Evolutionary conservation across 2,329 filamentous ascomycete species (phyloP).

Genomic region (Ascochyta clinopodiicola): DNA sequence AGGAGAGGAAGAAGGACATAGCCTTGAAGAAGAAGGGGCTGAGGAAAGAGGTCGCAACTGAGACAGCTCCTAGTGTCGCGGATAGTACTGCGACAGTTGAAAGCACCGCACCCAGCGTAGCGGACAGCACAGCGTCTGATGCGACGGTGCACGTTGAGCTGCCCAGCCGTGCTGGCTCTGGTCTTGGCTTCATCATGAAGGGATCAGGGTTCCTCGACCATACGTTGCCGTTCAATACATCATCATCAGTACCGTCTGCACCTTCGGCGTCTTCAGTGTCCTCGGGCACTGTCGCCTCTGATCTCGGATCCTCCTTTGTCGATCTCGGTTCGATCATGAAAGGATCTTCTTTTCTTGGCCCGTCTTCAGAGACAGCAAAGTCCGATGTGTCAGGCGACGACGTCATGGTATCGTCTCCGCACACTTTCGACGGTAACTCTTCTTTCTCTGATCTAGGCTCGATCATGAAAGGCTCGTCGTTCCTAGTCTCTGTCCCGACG

Average conservation of each 20-base stretch:
- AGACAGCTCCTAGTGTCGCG: slow-evolving; percentile 6
- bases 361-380: slow-evolving; percentile 3
- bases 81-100: slow-evolving; percentile 10
- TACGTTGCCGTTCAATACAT: not conserved
- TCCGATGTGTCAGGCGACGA: not conserved
- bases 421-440: not conserved
- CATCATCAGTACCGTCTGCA: not conserved
- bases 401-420: not conserved
- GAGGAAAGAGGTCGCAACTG: slow-evolving; percentile 22
- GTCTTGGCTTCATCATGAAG: slow-evolving; percentile 36
- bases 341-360: slow-evolving; percentile 28
- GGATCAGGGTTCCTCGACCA: slow-evolving; percentile 26
- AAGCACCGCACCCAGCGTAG: slow-evolving; percentile 7
- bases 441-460: slow-evolving; percentile 24
- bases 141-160: slow-evolving; percentile 21
- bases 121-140: slow-evolving; percentile 21
- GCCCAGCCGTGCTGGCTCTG: slow-evolving; percentile 19
- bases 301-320: slow-evolving; percentile 11
- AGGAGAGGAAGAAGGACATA: slow-evolving; percentile 58
- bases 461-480: slow-evolving; percentile 36
- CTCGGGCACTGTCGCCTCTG: slow-evolving; percentile 4
- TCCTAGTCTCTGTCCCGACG: slow-evolving; percentile 15
- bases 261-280: not conserved
- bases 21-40: slow-evolving; percentile 58
- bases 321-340: slow-evolving; percentile 36